Evolutionary conservation across 2,329 filamentous ascomycete species (phyloP), one percentile per base, ranked within the genome.

Genomic region (Ustilaginoidea virens): DNA sequence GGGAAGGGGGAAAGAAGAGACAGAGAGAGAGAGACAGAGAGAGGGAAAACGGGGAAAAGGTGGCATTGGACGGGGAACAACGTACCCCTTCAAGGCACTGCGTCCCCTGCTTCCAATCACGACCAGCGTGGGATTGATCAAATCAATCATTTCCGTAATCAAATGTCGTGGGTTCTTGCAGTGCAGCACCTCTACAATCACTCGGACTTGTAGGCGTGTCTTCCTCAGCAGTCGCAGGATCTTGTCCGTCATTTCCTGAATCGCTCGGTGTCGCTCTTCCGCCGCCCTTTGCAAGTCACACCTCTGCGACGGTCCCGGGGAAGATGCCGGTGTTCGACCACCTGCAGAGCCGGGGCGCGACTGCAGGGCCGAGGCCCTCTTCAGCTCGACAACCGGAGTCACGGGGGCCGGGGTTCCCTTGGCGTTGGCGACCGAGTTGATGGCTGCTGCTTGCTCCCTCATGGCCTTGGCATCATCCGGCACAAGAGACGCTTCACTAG

Each of bases 161-260:
- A 96, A 68, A 51, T 94, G 86, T 52, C 90, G 87, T 4, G 90
- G 85, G 46, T 81, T 94, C 64, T 94, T 96, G 74, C 90, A 96
- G 55, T 96, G 90, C 40, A 98, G 78, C 17, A 96, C 87, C 55
- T 98, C 90, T 19, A 98, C 78, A 28, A 93, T 83, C 27, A 94
- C 80, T 33, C 85, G 74, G 27, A 94, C 86, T 51, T 98, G 87
- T 33, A 98, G 61, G 38, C 80, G 73, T 1, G 90, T 98, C 63
- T 92, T 93, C 35, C 87, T 70, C 34, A 98, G 57, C 25, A 96
- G 60, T 39, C 77, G 80, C n/a, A 90, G 69, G 30, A 92, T 82
- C 19, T 79, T 72, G 32, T 87, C 72, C 1, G 82, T 86, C 35
- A 98, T 85, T 33, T 78, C 73, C 37, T 83, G 72, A n/a, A 87